Conservation (phyloP, 768 basidiomycete species). For the Psilocybe sp. region DNA sequence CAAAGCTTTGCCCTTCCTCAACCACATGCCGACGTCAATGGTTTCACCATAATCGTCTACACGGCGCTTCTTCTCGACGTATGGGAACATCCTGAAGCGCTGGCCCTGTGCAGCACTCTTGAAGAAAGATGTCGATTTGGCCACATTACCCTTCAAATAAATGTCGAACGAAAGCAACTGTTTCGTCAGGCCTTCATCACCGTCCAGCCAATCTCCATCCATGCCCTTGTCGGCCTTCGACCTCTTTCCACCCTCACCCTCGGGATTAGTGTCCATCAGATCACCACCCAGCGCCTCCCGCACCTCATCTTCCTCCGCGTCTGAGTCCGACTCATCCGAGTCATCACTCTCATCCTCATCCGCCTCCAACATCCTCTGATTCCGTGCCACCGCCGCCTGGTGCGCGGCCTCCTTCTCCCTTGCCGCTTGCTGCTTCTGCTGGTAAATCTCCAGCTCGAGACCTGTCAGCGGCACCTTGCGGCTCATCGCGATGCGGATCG, state of each 20-base stretch:
- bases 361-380: slow-evolving; percentile 88
- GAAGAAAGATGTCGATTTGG: slow-evolving; percentile 84
- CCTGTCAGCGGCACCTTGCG: slow-evolving; percentile 89
- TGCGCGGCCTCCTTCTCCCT: slow-evolving; percentile 86
- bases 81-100: slow-evolving; percentile 96
- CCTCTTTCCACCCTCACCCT: slow-evolving; percentile 23
- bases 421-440: slow-evolving; percentile 68
- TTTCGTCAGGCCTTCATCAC: slow-evolving; percentile 72
- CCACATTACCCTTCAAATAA: slow-evolving; percentile 94
- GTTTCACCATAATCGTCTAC: slow-evolving; percentile 97
- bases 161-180: slow-evolving; percentile 90
- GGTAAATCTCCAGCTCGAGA: slow-evolving; percentile 77
- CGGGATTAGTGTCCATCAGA: slow-evolving; percentile 38
- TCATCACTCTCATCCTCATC: slow-evolving; percentile 82
- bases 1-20: slow-evolving; percentile 85
- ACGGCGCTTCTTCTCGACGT: slow-evolving; percentile 86
- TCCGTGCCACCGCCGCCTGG: slow-evolving; percentile 78
- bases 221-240: slow-evolving; percentile 40
- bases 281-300: slow-evolving; percentile 52
- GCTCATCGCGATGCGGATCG: slow-evolving; percentile 69
- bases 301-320: slow-evolving; percentile 63
- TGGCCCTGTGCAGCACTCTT: slow-evolving; percentile 73
- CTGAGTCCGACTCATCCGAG: slow-evolving; percentile 64
- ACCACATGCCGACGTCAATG: slow-evolving; percentile 94
- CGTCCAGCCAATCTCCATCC: slow-evolving; percentile 73